Conservation (phyloP, 257 asterid species). For the Nicotiana attenuata region DNA sequence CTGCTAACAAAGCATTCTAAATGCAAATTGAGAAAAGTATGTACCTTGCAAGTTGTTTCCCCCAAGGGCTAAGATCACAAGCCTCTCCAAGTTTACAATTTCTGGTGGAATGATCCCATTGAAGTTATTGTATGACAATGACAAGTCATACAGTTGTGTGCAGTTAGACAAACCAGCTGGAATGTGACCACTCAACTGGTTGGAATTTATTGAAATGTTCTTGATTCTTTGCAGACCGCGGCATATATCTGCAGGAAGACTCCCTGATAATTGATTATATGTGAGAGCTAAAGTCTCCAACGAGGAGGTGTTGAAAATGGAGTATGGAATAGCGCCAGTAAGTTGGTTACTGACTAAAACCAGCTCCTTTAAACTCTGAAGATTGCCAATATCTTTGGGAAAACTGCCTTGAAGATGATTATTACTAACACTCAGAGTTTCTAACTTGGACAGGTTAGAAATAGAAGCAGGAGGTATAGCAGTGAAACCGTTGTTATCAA, state of each 20-base stretch:
- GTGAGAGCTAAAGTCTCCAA: background rate
- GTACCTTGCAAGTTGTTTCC: conserved; percentile 13
- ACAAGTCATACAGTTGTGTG: background rate
- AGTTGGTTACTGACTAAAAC: conserved; percentile 15
- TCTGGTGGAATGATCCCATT: conserved; percentile 15
- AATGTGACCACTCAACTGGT: conserved; percentile 1
- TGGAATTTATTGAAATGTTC: background rate
- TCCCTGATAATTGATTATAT: conserved; percentile 7
- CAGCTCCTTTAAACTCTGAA: conserved; percentile 18
- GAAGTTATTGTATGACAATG: conserved; percentile 10
- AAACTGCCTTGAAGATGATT: background rate
- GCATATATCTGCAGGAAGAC: conserved; percentile 8
- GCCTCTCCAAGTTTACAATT: conserved; percentile 19
- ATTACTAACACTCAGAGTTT: background rate
- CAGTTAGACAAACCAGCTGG: background rate
- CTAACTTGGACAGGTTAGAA: background rate
- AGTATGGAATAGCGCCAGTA: conserved; percentile 21
- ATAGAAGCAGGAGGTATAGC: background rate
- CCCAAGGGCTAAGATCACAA: background rate
- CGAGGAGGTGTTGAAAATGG: background rate
- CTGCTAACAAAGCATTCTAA: background rate
- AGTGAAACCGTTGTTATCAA: background rate
- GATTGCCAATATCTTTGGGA: conserved; percentile 13
- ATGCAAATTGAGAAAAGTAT: background rate
- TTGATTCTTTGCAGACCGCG: background rate